phyloP scores from a whole-genome alignment of 768 basidiomycete species.

The Naganishia antarctica region DNA sequence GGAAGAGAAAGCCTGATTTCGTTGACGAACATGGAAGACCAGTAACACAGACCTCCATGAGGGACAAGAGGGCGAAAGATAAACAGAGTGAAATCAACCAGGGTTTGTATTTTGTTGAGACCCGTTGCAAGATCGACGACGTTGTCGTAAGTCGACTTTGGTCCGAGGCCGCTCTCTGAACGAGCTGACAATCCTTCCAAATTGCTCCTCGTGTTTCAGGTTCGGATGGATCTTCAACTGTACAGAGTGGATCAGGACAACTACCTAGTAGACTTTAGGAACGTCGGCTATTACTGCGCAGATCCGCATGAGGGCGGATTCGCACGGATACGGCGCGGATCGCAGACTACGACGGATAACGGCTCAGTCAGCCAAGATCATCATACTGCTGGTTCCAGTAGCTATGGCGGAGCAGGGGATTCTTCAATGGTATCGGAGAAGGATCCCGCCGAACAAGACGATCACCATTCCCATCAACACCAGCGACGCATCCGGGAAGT shows the following conservation, averaged over 20 bases:
- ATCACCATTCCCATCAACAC: conserved; percentile 18
- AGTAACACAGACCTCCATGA: conserved; percentile 59
- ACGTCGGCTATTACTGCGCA: conserved; percentile 77
- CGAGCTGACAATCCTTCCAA: conserved; percentile 19
- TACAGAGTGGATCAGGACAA: conserved; percentile 94
- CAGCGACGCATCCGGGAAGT: conserved; percentile 46
- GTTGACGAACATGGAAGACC: conserved; percentile 46
- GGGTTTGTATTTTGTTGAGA: conserved; percentile 85
- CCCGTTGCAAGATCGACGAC: conserved; percentile 78
- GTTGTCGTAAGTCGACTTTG: conserved; percentile 66
- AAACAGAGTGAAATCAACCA: conserved; percentile 51
- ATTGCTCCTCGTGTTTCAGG: conserved; percentile 53
- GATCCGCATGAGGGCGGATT: conserved; percentile 49
- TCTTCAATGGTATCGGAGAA: conserved; percentile 10
- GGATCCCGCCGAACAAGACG: conserved; percentile 11
- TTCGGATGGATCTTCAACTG: conserved; percentile 93
- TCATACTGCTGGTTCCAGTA: not conserved
- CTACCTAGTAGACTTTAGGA: conserved; percentile 96
- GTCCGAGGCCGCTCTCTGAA: not conserved
- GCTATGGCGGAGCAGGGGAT: conserved; percentile 13
- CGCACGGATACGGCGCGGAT: conserved; percentile 67
- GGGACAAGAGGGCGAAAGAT: conserved; percentile 43
- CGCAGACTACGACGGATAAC: conserved; percentile 9
- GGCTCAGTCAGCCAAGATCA: conserved; percentile 8
- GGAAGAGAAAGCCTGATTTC: conserved; percentile 78